Conservation (phyloP, 345 rosid genomes). For the Viola odorata region DNA sequence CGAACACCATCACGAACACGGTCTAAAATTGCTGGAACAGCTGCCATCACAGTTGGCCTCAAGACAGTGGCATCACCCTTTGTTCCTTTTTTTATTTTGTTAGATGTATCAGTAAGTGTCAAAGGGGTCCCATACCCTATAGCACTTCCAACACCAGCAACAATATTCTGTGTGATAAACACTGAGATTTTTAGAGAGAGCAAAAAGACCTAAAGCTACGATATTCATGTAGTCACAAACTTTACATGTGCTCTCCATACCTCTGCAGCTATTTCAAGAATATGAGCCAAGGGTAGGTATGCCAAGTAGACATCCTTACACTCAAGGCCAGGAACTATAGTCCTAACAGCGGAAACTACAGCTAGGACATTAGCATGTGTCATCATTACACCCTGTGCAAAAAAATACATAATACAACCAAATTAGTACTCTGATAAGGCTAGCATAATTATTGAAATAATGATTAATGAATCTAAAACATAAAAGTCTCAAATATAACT, state of each 20-base stretch:
- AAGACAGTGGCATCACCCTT: conserved; percentile 81
- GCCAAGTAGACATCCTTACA: conserved; percentile 81
- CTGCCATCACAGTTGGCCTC: conserved; percentile 86
- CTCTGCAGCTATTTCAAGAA: conserved; percentile 97
- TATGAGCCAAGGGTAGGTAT: conserved; percentile 88
- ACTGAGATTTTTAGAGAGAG: conserved; percentile 11
- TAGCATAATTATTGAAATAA: not conserved
- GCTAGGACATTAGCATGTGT: conserved; percentile 94
- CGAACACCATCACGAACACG: conserved; percentile 96
- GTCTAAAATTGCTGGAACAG: conserved; percentile 99
- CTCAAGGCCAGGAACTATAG: conserved; percentile 82
- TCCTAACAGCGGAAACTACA: conserved; percentile 85
- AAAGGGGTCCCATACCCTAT: conserved; percentile 95
- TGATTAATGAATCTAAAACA: too few species aligned
- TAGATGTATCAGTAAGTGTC: conserved; percentile 94
- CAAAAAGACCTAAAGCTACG: not conserved
- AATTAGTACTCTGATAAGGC: not conserved
- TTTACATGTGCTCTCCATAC: conserved; percentile 26
- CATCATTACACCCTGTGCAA: conserved; percentile 96
- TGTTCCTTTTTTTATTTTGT: conserved; percentile 85
- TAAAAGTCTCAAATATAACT: too few species aligned
- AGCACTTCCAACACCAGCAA: conserved; percentile 81
- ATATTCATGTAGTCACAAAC: conserved; percentile 3
- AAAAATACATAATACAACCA: conserved; percentile 3
- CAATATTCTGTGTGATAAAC: conserved; percentile 49